These are phyloP conservation scores for Boletus sp. DNA, from an alignment of 1,284 basidiomycete genomes.

Conservation along the genomic window DNA sequence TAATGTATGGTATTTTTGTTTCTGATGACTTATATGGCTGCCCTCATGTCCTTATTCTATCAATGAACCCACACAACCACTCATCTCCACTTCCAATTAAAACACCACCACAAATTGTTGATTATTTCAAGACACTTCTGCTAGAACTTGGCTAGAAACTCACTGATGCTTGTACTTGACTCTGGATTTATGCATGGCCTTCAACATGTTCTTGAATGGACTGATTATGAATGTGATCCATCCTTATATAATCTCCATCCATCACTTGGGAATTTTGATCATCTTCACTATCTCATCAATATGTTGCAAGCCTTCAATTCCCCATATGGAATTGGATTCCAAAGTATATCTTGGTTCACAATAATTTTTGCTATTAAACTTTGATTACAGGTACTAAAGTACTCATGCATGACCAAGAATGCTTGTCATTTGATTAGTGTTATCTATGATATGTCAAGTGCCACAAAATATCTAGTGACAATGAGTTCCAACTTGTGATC, in stretches of 20 bases:
- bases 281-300: neutral
- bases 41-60: neutral
- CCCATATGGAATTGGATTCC: neutral
- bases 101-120: neutral
- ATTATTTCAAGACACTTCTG: neutral
- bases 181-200: constrained; percentile 23
- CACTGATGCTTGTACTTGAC: constrained; percentile 34
- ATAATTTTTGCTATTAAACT: too few species aligned
- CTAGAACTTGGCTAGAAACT: constrained; percentile 22
- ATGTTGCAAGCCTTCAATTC: neutral
- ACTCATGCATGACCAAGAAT: neutral
- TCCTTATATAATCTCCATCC: neutral
- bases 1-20: neutral
- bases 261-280: constrained; percentile 1
- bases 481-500: neutral
- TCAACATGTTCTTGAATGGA: neutral
- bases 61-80: neutral
- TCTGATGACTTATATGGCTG: neutral
- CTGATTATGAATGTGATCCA: neutral
- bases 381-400: neutral
- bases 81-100: neutral
- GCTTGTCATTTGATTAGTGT: neutral
- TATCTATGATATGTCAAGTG: neutral
- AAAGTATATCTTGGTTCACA: neutral
- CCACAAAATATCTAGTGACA: neutral